These are phyloP conservation scores for Colletotrichum graminicola DNA, from an alignment of 2,329 filamentous ascomycete genomes.

Conservation along the genomic window DNA sequence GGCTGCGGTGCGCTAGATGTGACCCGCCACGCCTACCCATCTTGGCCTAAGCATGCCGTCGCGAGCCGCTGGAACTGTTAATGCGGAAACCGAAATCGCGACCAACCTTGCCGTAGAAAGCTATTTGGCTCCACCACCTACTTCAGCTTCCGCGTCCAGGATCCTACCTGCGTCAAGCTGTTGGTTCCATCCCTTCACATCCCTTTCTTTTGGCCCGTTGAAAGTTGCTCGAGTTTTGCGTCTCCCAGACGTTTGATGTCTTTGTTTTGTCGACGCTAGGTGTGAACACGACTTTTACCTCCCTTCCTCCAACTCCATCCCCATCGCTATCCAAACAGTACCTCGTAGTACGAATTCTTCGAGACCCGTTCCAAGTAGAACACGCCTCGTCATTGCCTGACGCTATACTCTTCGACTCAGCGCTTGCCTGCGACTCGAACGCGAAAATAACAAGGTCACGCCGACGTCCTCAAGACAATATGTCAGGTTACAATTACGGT, in stretches of 20 bases:
- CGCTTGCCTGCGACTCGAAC: neutral
- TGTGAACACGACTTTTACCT: neutral
- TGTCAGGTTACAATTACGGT: slow-evolving; percentile 67
- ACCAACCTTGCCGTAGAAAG: slow-evolving; percentile 23
- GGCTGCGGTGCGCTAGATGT: no score
- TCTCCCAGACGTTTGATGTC: neutral
- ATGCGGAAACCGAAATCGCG: slow-evolving; percentile 29
- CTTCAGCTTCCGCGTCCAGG: slow-evolving; percentile 34
- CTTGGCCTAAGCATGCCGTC: neutral
- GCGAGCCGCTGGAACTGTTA: slow-evolving; percentile 34
- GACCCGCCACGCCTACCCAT: neutral
- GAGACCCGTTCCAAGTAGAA: neutral
- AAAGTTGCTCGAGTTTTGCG: neutral
- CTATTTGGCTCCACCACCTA: slow-evolving; percentile 30
- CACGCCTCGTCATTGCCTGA: neutral
- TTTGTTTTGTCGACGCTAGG: neutral
- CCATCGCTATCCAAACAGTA: neutral
- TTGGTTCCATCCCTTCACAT: slow-evolving; percentile 6
- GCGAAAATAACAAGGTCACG: slow-evolving; percentile 3
- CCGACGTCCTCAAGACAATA: slow-evolving; percentile 44
- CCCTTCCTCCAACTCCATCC: neutral
- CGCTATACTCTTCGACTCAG: neutral
- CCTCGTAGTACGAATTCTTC: neutral
- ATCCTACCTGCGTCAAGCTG: slow-evolving; percentile 26
- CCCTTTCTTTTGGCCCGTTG: slow-evolving; percentile 10